Percentiles rank a stretch among this genome's conserved stretches.
Conservation (phyloP, 75 land plant species). For the Sequoia sempervirens region DNA sequence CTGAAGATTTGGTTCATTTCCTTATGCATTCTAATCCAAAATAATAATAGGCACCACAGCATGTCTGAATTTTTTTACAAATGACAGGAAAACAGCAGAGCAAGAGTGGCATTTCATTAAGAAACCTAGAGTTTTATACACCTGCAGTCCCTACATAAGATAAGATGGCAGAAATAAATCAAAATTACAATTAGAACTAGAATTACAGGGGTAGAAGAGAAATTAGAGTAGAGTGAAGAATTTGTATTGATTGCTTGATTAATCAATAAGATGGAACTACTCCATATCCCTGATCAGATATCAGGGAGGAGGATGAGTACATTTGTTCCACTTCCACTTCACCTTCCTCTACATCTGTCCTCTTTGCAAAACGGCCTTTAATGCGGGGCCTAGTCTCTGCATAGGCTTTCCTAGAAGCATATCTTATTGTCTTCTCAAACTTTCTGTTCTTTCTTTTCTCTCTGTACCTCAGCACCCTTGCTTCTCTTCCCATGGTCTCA, state of each 20-base stretch:
- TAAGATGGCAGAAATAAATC: neutral
- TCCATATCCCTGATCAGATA: constrained; percentile 50
- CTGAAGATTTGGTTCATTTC: neutral
- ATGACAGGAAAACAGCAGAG: neutral
- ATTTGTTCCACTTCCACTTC: constrained; percentile 40
- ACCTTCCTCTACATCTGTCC: constrained; percentile 46
- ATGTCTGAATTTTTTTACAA: neutral
- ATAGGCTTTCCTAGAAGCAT: constrained; percentile 86
- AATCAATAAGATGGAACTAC: constrained; percentile 63
- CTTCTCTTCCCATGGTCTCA: constrained; percentile 62
- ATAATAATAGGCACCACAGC: neutral
- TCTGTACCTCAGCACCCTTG: constrained; percentile 77
- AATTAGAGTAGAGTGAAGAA: neutral
- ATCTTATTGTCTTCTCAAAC: constrained; percentile 92
- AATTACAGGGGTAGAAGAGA: neutral
- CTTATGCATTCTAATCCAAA: neutral
- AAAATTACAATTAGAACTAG: constrained; percentile 4
- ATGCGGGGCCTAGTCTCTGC: constrained; percentile 87
- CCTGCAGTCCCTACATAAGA: neutral
- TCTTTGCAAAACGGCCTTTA: constrained; percentile 87
- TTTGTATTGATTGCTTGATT: constrained; percentile 2
- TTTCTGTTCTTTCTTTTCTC: constrained; percentile 85
- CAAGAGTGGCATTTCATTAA: neutral
- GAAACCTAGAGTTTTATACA: neutral
- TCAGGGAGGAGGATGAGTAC: constrained; percentile 14